Percentiles rank a stretch among this genome's conserved stretches.
Evolutionary conservation across 164 flowering plant genomes (phyloP).

Genomic region (Stephania japonica): DNA sequence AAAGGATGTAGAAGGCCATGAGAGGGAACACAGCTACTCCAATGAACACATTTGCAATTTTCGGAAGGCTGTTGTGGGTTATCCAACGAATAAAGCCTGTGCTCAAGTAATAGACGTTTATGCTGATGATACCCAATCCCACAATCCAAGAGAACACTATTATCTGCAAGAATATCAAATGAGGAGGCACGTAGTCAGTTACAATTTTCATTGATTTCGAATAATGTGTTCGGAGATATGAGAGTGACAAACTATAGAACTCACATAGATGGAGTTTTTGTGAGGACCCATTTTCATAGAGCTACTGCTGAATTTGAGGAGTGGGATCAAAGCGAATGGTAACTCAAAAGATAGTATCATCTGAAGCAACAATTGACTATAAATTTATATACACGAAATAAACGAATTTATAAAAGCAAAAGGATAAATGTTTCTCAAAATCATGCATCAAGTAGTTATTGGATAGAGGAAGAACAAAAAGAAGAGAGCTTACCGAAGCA

Average conservation of each 20-base stretch:
- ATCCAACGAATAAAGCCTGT: constrained; percentile 69
- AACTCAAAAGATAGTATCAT: constrained; percentile 94
- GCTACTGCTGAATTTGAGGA: constrained; percentile 91
- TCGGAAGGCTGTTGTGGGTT: constrained; percentile 54
- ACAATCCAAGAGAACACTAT: constrained; percentile 69
- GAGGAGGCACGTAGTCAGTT: not conserved
- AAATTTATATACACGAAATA: not conserved
- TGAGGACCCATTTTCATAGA: constrained; percentile 89
- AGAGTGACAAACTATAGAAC: constrained; percentile 16
- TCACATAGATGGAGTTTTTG: constrained; percentile 71
- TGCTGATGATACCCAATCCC: constrained; percentile 63
- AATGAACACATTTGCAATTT: constrained; percentile 56
- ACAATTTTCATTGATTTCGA: not conserved
- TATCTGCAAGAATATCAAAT: constrained; percentile 36
- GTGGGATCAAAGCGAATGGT: constrained; percentile 93
- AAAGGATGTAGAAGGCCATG: constrained; percentile 55
- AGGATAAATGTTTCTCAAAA: too few relatives aligned
- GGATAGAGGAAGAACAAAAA: not conserved
- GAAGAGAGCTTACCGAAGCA: constrained; percentile 46
- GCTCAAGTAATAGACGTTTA: constrained; percentile 74
- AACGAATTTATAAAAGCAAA: not conserved
- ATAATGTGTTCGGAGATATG: not conserved
- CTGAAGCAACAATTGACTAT: constrained; percentile 34
- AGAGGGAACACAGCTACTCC: constrained; percentile 74
- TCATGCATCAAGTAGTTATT: too few relatives aligned